Percentiles rank a stretch among this genome's conserved stretches.
Conservation (phyloP, 176 grass and related monocot genomes). For the Triticum timopheevii region DNA sequence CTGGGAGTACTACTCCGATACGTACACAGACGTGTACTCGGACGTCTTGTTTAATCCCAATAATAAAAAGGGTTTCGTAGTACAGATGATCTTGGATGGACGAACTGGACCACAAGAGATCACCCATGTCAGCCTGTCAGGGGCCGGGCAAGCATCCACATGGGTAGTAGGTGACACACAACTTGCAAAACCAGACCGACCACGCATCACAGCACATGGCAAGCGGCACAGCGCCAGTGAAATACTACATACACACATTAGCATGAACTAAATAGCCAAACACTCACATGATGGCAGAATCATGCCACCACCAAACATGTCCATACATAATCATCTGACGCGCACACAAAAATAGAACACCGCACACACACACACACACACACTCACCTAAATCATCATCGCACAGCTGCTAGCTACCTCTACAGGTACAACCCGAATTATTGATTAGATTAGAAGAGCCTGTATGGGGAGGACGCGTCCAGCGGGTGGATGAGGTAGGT, state of each 20-base stretch:
- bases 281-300: conserved; percentile 1
- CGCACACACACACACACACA: not conserved
- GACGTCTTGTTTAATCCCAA: too few relatives aligned
- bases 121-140: not conserved
- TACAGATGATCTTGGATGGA: not conserved
- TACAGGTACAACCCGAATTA: not conserved
- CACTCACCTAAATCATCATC: conserved; percentile 14
- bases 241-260: not conserved
- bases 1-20: too few relatives aligned
- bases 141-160: conserved; percentile 1
- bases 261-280: not conserved
- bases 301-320: conserved; percentile 21
- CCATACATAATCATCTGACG: not conserved
- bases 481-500: conserved; percentile 84
- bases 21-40: too few relatives aligned
- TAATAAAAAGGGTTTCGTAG: not conserved
- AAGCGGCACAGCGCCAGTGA: not conserved
- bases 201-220: conserved; percentile 9
- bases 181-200: not conserved
- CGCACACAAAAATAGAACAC: conserved; percentile 15
- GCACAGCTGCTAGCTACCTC: not conserved
- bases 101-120: conserved; percentile 1
- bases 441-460: conserved; percentile 46
- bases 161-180: not conserved
- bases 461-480: conserved; percentile 65